A percentile compares a stretch with the other conserved stretches of the same genome.
Evolutionary conservation across 352 stramenopile genomes (phyloP).

Genomic region (Globisporangium heterothallicum): DNA sequence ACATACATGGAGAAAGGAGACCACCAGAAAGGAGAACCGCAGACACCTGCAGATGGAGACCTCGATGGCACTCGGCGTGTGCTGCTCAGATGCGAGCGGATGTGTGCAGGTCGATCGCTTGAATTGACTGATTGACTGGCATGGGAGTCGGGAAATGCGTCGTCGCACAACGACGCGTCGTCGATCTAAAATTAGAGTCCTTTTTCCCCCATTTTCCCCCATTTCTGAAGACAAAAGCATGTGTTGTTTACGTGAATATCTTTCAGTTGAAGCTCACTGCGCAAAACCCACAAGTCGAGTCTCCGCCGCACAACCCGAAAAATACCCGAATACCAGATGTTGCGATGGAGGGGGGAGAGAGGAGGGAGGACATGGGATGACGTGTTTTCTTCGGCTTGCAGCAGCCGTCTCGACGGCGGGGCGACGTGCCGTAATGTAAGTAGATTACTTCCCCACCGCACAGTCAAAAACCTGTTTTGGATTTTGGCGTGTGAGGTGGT

Average conservation of each 20-base stretch:
- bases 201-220: not conserved
- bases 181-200: not conserved
- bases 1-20: too few species aligned
- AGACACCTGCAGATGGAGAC: too few species aligned
- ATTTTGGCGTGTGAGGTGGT: not conserved
- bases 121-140: too few species aligned
- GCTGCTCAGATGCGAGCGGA: not conserved
- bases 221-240: not conserved
- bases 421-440: constrained; percentile 15
- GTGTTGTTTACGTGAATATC: constrained; percentile 10
- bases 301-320: constrained; percentile 9
- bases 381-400: too few species aligned
- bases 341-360: not conserved
- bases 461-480: too few species aligned
- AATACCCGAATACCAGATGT: not conserved
- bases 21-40: constrained; percentile 1
- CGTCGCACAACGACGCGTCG: not conserved
- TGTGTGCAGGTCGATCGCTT: too few species aligned
- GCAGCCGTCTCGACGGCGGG: too few species aligned
- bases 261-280: constrained; percentile 4
- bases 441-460: constrained; percentile 20
- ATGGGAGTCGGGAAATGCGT: too few species aligned
- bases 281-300: not conserved
- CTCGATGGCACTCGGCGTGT: too few species aligned
- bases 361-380: too few species aligned